Base-by-base conservation (phyloP, 768 basidiomycete species). In the Tricholoma flavovirens region DNA sequence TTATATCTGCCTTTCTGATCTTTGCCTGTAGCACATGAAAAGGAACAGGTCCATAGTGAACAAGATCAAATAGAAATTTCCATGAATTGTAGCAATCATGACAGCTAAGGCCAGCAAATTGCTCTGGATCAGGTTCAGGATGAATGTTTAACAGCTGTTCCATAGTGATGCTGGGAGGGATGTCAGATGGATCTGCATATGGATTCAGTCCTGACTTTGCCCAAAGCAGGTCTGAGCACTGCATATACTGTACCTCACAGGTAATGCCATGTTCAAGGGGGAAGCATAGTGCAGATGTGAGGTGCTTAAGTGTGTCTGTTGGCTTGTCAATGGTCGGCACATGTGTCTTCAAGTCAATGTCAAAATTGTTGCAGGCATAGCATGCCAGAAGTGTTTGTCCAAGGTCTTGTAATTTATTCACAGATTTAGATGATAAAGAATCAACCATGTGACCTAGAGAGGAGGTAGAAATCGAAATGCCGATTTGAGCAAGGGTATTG, bases 161-260 rank as follows among this genome's bases (percentile, higher is more conserved):
- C 24, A 26, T 26, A 26, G 24, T 48, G 19, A 5, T 8, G 14
- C 12, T 26, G 11, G 53, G 48, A 6, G 29, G 52, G 40, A 38
- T 29, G 33, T 40, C 24, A 26, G 32, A 43, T 36, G 19, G 22
- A 49, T 53, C 40, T 2, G 42, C 46, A 38, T 38, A 12, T 15
- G 53, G 54, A 57, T 64, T 65, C 4, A 56, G 17, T 3, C 15
- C 6, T 9, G 54, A 60, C 21, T 59, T 56, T 19, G 60, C 53
- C 66, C 62, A 69, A 5, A 67, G 55, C 30, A 60, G 49, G n/a
- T 58, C 36, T 10, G 66, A 62, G 49, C 61, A 64, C 12, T 55
- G 29, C 48, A 67, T 51, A 54, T 62, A n/a, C n/a, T n/a, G n/a
- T n/a, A n/a, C 55, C 5, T 59, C 59, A n/a, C 11, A 11, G 9